Percentiles rank a stretch among this genome's conserved stretches.
These are phyloP conservation scores for Rhizophora apiculata DNA, from an alignment of 345 rosid species.

Conservation along the genomic window DNA sequence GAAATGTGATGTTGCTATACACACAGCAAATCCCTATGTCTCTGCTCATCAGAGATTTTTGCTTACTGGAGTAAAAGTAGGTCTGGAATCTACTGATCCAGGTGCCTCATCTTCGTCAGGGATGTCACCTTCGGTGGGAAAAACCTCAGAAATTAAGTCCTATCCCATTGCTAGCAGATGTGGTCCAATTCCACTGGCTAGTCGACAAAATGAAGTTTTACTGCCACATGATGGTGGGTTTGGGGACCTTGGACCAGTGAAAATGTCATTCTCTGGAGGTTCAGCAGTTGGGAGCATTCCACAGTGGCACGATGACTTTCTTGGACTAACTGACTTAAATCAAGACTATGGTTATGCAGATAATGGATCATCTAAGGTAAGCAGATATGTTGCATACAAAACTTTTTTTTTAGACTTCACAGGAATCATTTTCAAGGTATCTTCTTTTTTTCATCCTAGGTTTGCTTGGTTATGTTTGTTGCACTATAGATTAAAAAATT, in stretches of 20 bases:
- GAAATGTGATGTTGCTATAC: constrained; percentile 90
- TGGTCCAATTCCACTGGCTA: constrained; percentile 23
- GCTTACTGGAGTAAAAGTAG: constrained; percentile 90
- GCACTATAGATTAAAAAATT: no score
- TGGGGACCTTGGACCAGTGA: constrained; percentile 24
- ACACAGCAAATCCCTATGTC: constrained; percentile 63
- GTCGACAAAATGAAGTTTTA: constrained; percentile 31
- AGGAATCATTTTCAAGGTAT: no score
- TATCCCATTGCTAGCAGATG: constrained; percentile 33
- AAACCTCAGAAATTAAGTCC: constrained; percentile 40
- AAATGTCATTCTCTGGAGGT: constrained; percentile 62
- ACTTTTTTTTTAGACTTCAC: neutral
- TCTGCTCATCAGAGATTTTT: constrained; percentile 89
- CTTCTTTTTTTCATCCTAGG: no score
- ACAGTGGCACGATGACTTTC: constrained; percentile 82
- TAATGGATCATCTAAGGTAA: constrained; percentile 81
- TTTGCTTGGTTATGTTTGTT: no score
- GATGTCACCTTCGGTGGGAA: constrained; percentile 47
- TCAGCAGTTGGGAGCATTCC: constrained; percentile 57
- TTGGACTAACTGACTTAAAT: constrained; percentile 57
- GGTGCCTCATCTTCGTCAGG: constrained; percentile 48
- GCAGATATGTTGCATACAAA: neutral
- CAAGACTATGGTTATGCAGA: constrained; percentile 64
- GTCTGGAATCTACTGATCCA: constrained; percentile 58
- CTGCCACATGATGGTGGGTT: constrained; percentile 32